Conservation (phyloP, 1,284 basidiomycete species). For the Tremellales sp. region DNA sequence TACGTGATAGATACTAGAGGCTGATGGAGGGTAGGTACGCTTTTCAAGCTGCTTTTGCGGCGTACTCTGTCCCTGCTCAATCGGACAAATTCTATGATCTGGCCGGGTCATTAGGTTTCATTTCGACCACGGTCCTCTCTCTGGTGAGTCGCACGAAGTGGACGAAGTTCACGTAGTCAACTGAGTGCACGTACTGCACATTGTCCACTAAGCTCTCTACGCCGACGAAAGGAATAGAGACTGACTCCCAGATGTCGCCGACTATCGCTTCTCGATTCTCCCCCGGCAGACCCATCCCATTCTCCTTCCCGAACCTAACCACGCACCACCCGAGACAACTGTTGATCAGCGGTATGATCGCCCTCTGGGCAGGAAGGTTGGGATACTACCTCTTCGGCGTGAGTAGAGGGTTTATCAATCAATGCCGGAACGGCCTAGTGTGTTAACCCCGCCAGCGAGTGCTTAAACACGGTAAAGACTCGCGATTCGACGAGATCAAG, state of each 20-base stretch:
- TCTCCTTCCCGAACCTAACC: conserved; percentile 7
- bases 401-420: conserved; percentile 19
- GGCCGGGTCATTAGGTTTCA: conserved; percentile 62
- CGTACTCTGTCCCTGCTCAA: conserved; percentile 32
- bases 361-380: conserved; percentile 62
- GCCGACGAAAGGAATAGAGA: too few relatives aligned
- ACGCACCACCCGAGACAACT: conserved; percentile 54
- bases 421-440: not conserved
- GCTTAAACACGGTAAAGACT: conserved; percentile 56
- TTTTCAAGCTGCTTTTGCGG: conserved; percentile 35
- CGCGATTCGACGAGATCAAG: conserved; percentile 67
- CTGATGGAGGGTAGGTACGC: conserved; percentile 19
- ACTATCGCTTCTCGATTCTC: conserved; percentile 13
- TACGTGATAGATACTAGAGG: too few relatives aligned
- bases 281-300: not conserved
- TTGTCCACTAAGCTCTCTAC: too few relatives aligned
- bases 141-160: conserved; percentile 36
- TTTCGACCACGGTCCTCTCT: conserved; percentile 61
- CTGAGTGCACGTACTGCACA: not conserved
- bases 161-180: not conserved
- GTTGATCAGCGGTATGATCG: conserved; percentile 56
- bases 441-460: conserved; percentile 48
- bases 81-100: conserved; percentile 41
- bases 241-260: conserved; percentile 2
- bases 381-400: conserved; percentile 62